Evolutionary conservation across 306 rosid species (phyloP), one percentile per base, ranked within the genome.

Genomic region (Malus orientalis): DNA sequence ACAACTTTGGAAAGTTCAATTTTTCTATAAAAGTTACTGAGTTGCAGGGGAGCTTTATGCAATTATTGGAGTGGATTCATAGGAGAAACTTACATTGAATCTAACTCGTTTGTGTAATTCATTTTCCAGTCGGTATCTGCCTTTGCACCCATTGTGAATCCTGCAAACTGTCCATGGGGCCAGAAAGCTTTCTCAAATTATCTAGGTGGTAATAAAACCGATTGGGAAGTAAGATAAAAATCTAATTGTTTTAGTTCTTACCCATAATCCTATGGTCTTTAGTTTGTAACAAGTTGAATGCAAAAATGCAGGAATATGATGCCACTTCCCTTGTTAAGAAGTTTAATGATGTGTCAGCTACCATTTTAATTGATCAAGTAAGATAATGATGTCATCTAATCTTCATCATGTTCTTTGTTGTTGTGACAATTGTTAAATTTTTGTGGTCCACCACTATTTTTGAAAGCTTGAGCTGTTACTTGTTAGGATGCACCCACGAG

Each of bases 331-430:
- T 92, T 60, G 65, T 92, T 16, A 73, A 74, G 2, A 95, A 92
- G 86, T 77, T 75, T 51, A 67, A 47, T 9, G 84, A 92, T 76
- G 88, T 89, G 25, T 80, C 87, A 51, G 78, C 89, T 38, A 84
- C 89, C 83, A 92, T 95, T 82, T 84, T 95, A 85, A 95, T 95
- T 71, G 98, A 95, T 81, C 98, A 95, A 97, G 98, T 95, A 74
- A 70, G 36, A 75, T 25, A 32, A 27, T 76, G 38, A 23, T 70
- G 18, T 36, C 72, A n/a, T 55, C 55, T 42, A 30, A 63, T 69
- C 55, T 49, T 8, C 0, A 2, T 57, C 19, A 19, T 3, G 30
- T 19, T 45, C 25, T 18, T 42, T 22, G 5, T 63, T 30, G 40
- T 14, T 65, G 51, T 10, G 9, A 30, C 55, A 51, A 30, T 45